Percentiles rank a stretch among this genome's conserved stretches.
phyloP scores from a whole-genome alignment of 83 land plant genomes.

The Picea abies region DNA sequence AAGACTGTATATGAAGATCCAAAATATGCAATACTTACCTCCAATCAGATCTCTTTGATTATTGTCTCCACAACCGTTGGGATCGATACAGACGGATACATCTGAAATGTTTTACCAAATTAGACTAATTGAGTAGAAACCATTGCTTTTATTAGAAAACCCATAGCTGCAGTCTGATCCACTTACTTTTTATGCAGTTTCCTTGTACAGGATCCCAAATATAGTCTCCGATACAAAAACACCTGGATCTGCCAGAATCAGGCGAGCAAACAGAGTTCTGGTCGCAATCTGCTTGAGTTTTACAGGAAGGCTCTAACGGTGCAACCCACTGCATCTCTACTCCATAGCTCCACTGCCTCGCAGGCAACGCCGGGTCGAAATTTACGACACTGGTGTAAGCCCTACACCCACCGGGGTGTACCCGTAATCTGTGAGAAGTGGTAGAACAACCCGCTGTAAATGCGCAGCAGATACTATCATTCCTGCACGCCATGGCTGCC shows the following conservation, averaged over 20 bases:
- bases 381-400: conserved; percentile 21
- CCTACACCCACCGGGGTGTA: conserved; percentile 10
- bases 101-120: background rate
- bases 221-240: conserved; percentile 12
- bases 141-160: background rate
- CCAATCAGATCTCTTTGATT: background rate
- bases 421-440: conserved; percentile 34
- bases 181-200: conserved; percentile 21
- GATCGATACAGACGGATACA: background rate
- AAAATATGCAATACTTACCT: background rate
- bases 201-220: conserved; percentile 23
- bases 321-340: conserved; percentile 20
- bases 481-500: conserved; percentile 15
- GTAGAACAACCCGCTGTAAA: conserved; percentile 52
- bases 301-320: conserved; percentile 17
- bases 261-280: conserved; percentile 15
- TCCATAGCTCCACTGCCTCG: conserved; percentile 4
- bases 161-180: background rate
- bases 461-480: conserved; percentile 42
- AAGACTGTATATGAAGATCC: too few relatives aligned
- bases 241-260: conserved; percentile 10
- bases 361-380: background rate
- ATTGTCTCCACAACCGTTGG: background rate
- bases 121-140: background rate
- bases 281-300: background rate